Base-by-base conservation (phyloP, 2,329 filamentous ascomycete genomes). In the Cladophialophora bantiana region DNA sequence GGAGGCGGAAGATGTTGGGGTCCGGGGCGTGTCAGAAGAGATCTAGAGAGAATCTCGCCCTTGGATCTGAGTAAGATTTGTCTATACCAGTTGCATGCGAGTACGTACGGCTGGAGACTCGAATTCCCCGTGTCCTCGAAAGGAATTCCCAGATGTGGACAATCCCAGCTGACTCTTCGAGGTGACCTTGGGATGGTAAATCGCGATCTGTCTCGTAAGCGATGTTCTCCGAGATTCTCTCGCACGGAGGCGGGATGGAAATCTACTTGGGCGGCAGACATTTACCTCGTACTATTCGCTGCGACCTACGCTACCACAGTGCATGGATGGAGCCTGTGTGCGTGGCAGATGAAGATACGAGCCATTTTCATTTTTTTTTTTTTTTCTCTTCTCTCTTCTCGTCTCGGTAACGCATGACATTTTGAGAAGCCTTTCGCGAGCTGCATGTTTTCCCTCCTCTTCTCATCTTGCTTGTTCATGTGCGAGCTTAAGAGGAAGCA, bases 341-440 rank as follows among this genome's bases (percentile, higher is more conserved):
- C 45, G 45, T 50, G 15, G 20, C 18, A 50, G 45, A 50, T 50
- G 45, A 18, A 50, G 45, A 50, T 50, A 50, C 45, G 45, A 50
- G 45, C 45, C 3, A 2, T 50, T 50, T 50, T 50, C 26, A 26
- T 26, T 5, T 26, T 13, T 45, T n/a, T 45, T 7, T 26, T 20
- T 50, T 10, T 50, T 50, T 26, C 4, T 26, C n/a, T 45, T 50
- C 10, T n/a, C 10, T 18, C 45, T 4, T n/a, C 7, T 12, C 18
- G n/a, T 15, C 32, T 61, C 59, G 59, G 59, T 52, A 61, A 61
- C 36, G 48, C 59, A 61, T 54, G 59, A 52, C 59, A 53, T 61
- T 61, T 54, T 20, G 45, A 54, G 59, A 53, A 53, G 35, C 18
- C 45, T 50, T 7, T 61, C 31, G 59, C 59, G 59, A 61, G 13